These are phyloP conservation scores for Epicoccum sorghinum DNA, from an alignment of 2,329 filamentous ascomycete genomes.

Conservation along the genomic window DNA sequence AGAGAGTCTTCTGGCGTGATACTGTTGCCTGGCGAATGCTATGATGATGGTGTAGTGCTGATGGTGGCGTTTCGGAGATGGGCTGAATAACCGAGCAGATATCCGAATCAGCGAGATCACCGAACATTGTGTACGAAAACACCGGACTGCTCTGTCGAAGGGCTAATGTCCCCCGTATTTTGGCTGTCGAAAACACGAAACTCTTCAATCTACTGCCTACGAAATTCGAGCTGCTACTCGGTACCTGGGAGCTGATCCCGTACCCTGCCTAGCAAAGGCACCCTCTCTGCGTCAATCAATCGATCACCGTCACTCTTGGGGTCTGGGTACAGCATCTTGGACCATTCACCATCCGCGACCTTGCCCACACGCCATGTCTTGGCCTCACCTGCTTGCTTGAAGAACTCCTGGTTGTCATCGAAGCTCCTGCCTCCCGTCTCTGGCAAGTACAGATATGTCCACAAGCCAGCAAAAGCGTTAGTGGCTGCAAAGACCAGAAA, in stretches of 20 bases:
- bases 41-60: background rate
- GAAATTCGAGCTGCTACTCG: constrained; percentile 18
- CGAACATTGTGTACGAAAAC: background rate
- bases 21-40: constrained; percentile 2
- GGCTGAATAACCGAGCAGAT: constrained; percentile 2
- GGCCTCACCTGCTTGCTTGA: constrained; percentile 58
- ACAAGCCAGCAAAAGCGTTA: constrained; percentile 61
- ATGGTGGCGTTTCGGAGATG: constrained; percentile 8
- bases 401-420: constrained; percentile 66
- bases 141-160: background rate
- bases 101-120: background rate
- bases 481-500: constrained; percentile 63
- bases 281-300: constrained; percentile 50
- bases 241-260: constrained; percentile 50
- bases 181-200: background rate
- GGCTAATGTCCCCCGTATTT: background rate
- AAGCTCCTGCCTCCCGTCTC: constrained; percentile 65
- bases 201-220: constrained; percentile 8
- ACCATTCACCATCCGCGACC: constrained; percentile 60
- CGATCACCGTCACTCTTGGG: constrained; percentile 41
- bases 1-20: background rate
- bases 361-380: constrained; percentile 61
- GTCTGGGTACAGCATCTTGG: constrained; percentile 51
- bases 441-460: constrained; percentile 60
- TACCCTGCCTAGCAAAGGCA: constrained; percentile 53